phyloP scores from a whole-genome alignment of 1,284 basidiomycete genomes.

The Stygiomarasmius scandens region DNA sequence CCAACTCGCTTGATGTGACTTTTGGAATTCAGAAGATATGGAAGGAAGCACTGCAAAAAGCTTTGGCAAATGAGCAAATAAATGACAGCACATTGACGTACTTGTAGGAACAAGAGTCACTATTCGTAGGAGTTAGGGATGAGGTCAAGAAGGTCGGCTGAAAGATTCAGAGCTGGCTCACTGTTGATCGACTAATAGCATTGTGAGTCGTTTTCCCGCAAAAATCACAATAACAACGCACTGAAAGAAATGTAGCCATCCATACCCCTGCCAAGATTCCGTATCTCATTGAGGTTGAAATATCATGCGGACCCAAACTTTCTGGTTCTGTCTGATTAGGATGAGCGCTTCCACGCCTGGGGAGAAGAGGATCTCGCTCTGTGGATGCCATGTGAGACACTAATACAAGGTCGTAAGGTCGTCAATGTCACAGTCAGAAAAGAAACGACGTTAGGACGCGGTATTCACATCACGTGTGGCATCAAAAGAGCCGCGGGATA shows the following conservation, averaged over 20 bases:
- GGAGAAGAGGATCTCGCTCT: conserved; percentile 46
- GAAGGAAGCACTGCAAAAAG: conserved; percentile 62
- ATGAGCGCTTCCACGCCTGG: conserved; percentile 11
- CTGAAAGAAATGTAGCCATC: conserved; percentile 70
- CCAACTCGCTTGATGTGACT: conserved; percentile 81
- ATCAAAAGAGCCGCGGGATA: too few species aligned
- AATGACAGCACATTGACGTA: conserved; percentile 5
- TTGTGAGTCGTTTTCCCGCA: conserved; percentile 8
- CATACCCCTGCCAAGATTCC: conserved; percentile 71
- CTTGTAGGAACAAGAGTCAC: conserved; percentile 48
- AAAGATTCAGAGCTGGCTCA: too few species aligned
- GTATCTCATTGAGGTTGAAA: conserved; percentile 56
- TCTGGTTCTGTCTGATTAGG: conserved; percentile 8
- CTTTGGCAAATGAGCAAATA: too few species aligned
- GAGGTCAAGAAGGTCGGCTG: too few species aligned
- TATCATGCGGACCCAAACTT: conserved; percentile 56
- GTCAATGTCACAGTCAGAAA: too few species aligned
- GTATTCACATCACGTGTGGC: too few species aligned
- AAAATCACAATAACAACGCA: conserved; percentile 46
- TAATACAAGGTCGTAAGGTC: too few species aligned
- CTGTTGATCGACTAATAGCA: conserved; percentile 59
- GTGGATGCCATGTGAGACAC: conserved; percentile 18
- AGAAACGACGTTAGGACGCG: too few species aligned
- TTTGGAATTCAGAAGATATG: conserved; percentile 79
- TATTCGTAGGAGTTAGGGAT: too few species aligned